Conservation (phyloP, 352 stramenopile species). For the Pythium apleroticum region DNA sequence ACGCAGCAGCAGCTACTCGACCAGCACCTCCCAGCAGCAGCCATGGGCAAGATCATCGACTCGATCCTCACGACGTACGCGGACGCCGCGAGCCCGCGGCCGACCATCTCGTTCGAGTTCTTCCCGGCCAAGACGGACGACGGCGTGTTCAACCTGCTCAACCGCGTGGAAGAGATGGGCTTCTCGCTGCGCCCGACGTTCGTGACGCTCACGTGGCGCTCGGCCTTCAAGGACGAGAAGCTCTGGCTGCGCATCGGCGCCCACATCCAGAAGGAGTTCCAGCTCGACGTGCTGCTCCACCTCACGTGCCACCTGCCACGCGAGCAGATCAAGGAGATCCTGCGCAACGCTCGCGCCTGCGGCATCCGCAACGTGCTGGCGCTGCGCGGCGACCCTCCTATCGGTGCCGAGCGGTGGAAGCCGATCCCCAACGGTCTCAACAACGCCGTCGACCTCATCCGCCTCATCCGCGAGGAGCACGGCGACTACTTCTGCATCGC, state of each 20-base stretch:
- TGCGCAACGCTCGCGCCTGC: conserved; percentile 63
- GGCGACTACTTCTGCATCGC: conserved; percentile 97
- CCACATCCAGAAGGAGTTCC: conserved; percentile 87
- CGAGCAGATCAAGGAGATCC: conserved; percentile 61
- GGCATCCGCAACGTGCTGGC: conserved; percentile 98
- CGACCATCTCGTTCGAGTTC: conserved; percentile 86
- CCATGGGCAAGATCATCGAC: conserved; percentile 86
- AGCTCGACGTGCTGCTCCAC: conserved; percentile 80
- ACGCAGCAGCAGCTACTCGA: no score
- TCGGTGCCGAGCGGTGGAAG: conserved; percentile 87
- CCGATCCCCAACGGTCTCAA: conserved; percentile 87
- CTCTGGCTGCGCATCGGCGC: conserved; percentile 89
- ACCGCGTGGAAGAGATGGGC: conserved; percentile 86
- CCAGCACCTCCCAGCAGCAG: background rate
- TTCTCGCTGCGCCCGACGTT: conserved; percentile 84
- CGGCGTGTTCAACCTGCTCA: conserved; percentile 82
- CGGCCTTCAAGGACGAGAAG: conserved; percentile 86
- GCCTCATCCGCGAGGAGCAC: conserved; percentile 95
- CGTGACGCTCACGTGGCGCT: conserved; percentile 89
- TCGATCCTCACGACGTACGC: conserved; percentile 58
- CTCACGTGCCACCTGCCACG: conserved; percentile 76
- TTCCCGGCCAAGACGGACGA: conserved; percentile 87
- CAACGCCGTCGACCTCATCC: conserved; percentile 96
- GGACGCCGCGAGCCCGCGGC: conserved; percentile 36
- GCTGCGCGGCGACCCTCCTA: conserved; percentile 95